Conservation (phyloP, 176 grass and related monocot species). For the Eremochloa ophiuroides region DNA sequence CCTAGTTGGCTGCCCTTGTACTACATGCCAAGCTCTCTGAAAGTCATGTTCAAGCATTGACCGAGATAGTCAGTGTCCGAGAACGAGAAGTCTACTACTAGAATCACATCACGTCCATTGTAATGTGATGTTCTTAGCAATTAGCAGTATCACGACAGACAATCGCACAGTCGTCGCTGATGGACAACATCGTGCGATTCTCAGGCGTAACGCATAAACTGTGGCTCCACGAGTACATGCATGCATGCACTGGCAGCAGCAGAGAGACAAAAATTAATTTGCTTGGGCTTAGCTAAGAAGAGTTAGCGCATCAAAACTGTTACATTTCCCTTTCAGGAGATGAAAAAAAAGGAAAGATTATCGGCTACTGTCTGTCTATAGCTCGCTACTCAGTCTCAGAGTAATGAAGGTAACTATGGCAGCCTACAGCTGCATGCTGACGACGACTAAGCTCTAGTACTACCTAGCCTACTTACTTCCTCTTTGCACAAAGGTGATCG, state of each 20-base stretch:
- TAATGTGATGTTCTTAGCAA: no score
- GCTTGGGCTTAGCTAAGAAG: not conserved
- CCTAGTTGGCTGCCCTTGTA: not conserved
- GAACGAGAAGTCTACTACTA: not conserved
- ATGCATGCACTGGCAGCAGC: not conserved
- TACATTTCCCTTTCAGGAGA: not conserved
- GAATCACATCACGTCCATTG: not conserved
- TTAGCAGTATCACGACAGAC: no score
- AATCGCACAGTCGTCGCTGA: no score
- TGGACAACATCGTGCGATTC: no score
- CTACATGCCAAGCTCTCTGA: no score
- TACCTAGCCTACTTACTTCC: slow-evolving; percentile 10
- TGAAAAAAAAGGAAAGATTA: not conserved
- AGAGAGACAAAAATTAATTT: not conserved
- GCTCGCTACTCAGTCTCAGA: not conserved
- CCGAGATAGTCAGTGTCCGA: no score
- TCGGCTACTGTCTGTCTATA: not conserved
- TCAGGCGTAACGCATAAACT: no score
- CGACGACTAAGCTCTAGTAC: not conserved
- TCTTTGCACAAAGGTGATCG: not conserved
- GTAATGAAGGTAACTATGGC: slow-evolving; percentile 3
- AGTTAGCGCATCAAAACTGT: slow-evolving; percentile 22
- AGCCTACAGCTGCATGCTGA: slow-evolving; percentile 11
- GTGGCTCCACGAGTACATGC: no score
- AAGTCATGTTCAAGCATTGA: not conserved